Evolutionary conservation across 768 basidiomycete genomes (phyloP), one percentile per base, ranked within the genome.

Genomic region (Collybia nuda): DNA sequence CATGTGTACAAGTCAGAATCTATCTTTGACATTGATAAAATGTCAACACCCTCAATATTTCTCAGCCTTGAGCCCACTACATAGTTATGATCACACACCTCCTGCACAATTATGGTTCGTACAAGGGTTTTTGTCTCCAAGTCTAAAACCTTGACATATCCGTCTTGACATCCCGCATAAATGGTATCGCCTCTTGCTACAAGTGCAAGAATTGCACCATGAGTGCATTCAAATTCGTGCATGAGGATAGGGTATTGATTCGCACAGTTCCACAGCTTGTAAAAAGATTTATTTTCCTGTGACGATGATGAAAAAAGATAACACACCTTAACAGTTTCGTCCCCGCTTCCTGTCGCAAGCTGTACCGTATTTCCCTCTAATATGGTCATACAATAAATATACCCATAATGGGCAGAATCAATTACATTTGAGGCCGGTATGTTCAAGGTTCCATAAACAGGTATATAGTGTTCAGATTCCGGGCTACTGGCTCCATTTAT

Each of bases 111-210:
- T 49, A 98, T 87, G 0, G 86, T 92, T 44, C 96, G 74, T 22
- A 98, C 85, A 32, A 90, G 73, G 0, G 93, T 92, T 56, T 84
- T 86, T 0, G 94, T 96, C 63, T 95, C 93, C 6, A 97, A 69
- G 65, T 98, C 95, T 69, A 91, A 82, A 4, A 98, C 86, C 55
- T 88, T 88, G 58, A 98, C 90, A 57, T 89, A 86, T 2, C 96
- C 96, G 55, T 93, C 93, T 67, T 98, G 96, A 58, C 94, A 90
- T 0, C 93, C 96, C 6, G 92, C 96, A 60, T 88, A 97, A 18
- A 98, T 76, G 1, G 91, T 90, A 17, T 90, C 90, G 18, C 85
- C 86, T 28, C 77, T 76, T 0, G 81, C 80, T 2, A 83, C 82
- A 22, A 98, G 75, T 0, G 92, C 82, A n/a, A 94, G 74, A 5